These are phyloP conservation scores for Trametes polyzona DNA, from an alignment of 1,284 basidiomycete genomes.

Conservation along the genomic window DNA sequence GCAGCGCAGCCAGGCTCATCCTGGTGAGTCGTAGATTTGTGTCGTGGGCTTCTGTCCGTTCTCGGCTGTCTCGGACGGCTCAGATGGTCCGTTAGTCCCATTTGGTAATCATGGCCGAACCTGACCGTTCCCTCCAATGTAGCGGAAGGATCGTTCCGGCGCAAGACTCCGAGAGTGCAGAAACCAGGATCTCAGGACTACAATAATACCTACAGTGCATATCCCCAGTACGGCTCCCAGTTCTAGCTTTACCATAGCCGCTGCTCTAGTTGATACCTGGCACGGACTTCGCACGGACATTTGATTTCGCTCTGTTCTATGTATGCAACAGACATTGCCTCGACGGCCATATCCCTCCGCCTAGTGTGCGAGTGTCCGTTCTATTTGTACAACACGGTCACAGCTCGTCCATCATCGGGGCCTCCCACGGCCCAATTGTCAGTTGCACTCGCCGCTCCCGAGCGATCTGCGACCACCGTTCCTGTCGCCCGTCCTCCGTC, in stretches of 20 bases:
- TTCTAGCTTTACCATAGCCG: slow-evolving; percentile 14
- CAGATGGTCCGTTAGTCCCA: slow-evolving; percentile 26
- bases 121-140: slow-evolving; percentile 28
- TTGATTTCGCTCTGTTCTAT: slow-evolving; percentile 6
- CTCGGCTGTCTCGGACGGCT: slow-evolving; percentile 26
- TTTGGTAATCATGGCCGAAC: background rate
- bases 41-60: slow-evolving; percentile 7
- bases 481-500: slow-evolving; percentile 29
- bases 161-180: slow-evolving; percentile 52
- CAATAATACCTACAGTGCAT: slow-evolving; percentile 6
- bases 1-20: slow-evolving; percentile 47
- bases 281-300: slow-evolving; percentile 24
- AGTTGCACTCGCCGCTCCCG: slow-evolving; percentile 25
- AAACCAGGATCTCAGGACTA: slow-evolving; percentile 35
- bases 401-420: slow-evolving; percentile 10
- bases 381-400: background rate
- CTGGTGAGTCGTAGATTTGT: slow-evolving; percentile 47
- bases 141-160: slow-evolving; percentile 58
- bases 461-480: slow-evolving; percentile 36
- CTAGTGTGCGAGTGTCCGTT: background rate
- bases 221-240: slow-evolving; percentile 13
- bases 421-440: slow-evolving; percentile 30
- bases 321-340: slow-evolving; percentile 14
- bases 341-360: background rate
- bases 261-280: slow-evolving; percentile 8